Base-by-base conservation (phyloP, 352 stramenopile genomes). In the Phytophthora litchii region DNA sequence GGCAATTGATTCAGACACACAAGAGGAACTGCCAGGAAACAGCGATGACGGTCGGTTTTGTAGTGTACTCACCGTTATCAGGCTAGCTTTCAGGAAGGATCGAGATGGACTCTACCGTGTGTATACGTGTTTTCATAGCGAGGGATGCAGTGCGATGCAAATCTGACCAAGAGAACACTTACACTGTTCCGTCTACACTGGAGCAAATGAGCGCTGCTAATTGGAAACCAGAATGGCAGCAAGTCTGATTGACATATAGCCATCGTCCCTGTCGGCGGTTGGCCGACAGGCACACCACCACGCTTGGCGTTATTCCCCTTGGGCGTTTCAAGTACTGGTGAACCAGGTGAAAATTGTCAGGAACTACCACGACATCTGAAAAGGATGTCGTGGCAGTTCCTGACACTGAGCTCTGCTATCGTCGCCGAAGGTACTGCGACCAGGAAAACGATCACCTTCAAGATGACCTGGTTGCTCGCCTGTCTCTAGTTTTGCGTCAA, bases 171-270 rank as follows among this genome's bases (percentile, higher is more conserved):
- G 5, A 27, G 23, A 27, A 27, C 36, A 44, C 19, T 17, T 5
- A 35, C 44, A 48, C 16, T 51, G 32, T 41, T 58, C 38, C 19
- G 47, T 16, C 46, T 4, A 47, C 21, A 58, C n/a, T n/a, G 3
- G 32, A 53, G 31, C 12, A 60, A 63, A 43, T 60, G 40, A 49
- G 43, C 16, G 40, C 56, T 45, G 35, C 37, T 42, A 64, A 58
- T 52, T 47, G 31, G 41, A 32, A 4, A 23, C 37, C 42, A 54
- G 20, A 38, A 37, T 6, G 17, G 9, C 40, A 17, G 19, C 14
- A 31, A 27, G 19, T 27, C 10, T 36, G 29, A 45, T 27, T 12
- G 16, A 14, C 23, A 27, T 27, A 5, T 27, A 27, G 20, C 40
- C 14, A 21, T 21, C 42, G n/a, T n/a, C n/a, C n/a, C n/a, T n/a